phyloP scores from a whole-genome alignment of 768 basidiomycete species.

The Mycena galopus region DNA sequence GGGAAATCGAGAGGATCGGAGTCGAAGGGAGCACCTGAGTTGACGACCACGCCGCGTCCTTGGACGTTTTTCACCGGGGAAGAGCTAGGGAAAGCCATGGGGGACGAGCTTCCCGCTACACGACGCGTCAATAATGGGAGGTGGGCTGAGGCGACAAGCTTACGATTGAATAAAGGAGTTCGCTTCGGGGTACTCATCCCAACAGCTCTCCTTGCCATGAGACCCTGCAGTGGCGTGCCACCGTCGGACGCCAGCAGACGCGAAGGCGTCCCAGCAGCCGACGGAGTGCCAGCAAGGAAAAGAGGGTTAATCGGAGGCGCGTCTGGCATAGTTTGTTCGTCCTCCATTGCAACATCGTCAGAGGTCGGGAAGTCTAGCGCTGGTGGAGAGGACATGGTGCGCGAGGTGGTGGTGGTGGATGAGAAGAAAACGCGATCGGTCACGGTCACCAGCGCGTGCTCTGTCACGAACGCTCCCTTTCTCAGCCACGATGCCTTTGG shows the following conservation, averaged over 20 bases:
- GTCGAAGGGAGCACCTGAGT: constrained; percentile 57
- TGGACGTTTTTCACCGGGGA: constrained; percentile 66
- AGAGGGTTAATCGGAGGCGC: constrained; percentile 61
- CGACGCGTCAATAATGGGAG: constrained; percentile 33
- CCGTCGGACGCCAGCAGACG: constrained; percentile 53
- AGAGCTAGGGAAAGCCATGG: constrained; percentile 74
- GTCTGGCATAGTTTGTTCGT: constrained; percentile 55
- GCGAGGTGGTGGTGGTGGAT: background rate
- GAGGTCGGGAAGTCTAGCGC: constrained; percentile 75
- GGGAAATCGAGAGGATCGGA: constrained; percentile 82
- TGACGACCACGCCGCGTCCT: constrained; percentile 49
- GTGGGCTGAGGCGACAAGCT: constrained; percentile 38
- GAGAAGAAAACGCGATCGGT: background rate
- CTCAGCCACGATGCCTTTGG: constrained; percentile 10
- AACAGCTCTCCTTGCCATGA: constrained; percentile 65
- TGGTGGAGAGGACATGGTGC: constrained; percentile 77
- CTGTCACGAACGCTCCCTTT: background rate
- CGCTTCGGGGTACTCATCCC: constrained; percentile 69
- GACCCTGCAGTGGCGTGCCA: constrained; percentile 58
- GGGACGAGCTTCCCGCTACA: constrained; percentile 70
- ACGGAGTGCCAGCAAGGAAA: constrained; percentile 69
- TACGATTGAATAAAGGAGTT: constrained; percentile 66
- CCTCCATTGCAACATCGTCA: constrained; percentile 70
- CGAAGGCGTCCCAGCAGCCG: constrained; percentile 63
- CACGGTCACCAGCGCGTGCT: background rate